Conservation (phyloP, 768 basidiomycete species). For the Leucosporidium scottii region DNA sequence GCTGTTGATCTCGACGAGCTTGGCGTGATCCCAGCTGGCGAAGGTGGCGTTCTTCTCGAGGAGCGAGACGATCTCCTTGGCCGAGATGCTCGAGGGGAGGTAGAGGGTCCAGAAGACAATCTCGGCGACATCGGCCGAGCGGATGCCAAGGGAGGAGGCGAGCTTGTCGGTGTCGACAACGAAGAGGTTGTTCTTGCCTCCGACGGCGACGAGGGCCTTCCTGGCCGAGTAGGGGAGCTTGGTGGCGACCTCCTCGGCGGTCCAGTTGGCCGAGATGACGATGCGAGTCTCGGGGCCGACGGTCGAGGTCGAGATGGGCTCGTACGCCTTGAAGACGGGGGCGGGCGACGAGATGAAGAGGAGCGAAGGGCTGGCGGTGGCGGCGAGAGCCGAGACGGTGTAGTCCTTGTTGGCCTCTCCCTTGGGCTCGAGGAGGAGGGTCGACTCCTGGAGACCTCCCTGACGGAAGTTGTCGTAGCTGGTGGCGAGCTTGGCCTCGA, state of each 20-base stretch:
- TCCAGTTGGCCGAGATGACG: slow-evolving; percentile 69
- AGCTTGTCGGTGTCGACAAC: slow-evolving; percentile 47
- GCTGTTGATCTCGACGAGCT: slow-evolving; percentile 34
- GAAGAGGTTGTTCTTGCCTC: slow-evolving; percentile 59
- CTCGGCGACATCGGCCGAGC: slow-evolving; percentile 50
- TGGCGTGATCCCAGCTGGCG: slow-evolving; percentile 22
- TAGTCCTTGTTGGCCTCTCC: slow-evolving; percentile 42
- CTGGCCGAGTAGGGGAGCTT: slow-evolving; percentile 55
- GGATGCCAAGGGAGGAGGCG: slow-evolving; percentile 43
- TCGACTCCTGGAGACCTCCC: slow-evolving; percentile 62
- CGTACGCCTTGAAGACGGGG: slow-evolving; percentile 66
- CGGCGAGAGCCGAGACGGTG: slow-evolving; percentile 25
- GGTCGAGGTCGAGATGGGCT: slow-evolving; percentile 57
- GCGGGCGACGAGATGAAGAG: slow-evolving; percentile 67
- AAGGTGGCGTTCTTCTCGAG: slow-evolving; percentile 27
- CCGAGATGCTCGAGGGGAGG: slow-evolving; percentile 35
- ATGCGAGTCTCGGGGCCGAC: slow-evolving; percentile 63
- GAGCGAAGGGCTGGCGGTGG: slow-evolving; percentile 53
- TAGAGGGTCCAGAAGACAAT: slow-evolving; percentile 78
- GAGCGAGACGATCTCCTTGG: slow-evolving; percentile 32
- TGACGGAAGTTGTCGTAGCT: slow-evolving; percentile 70
- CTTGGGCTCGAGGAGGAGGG: slow-evolving; percentile 55
- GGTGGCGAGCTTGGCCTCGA: slow-evolving; percentile 57
- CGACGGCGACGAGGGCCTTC: slow-evolving; percentile 41
- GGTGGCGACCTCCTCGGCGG: slow-evolving; percentile 60